Evolutionary conservation across 305 asterid genomes (phyloP).

Genomic region (Rubia peregrina): DNA sequence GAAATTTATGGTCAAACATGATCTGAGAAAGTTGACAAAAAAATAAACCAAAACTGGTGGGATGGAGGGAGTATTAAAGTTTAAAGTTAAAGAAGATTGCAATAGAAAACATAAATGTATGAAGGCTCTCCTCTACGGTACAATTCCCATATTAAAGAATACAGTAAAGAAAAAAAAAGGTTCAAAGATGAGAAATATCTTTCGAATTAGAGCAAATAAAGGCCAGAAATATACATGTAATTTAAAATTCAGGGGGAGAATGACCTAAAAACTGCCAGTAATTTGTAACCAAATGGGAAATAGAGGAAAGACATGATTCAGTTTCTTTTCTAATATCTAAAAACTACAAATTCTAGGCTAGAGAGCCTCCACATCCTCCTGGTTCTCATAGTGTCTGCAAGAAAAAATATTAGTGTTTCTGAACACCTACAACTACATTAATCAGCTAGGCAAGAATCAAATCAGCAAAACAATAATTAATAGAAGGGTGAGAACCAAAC

Average conservation of each 20-base stretch:
- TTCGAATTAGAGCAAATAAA: neutral
- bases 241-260: neutral
- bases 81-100: too few species aligned
- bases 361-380: neutral
- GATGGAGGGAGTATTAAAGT: too few species aligned
- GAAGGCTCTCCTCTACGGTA: neutral
- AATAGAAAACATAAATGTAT: too few species aligned
- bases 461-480: neutral
- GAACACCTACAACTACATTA: neutral
- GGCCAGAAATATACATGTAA: too few species aligned
- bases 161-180: neutral
- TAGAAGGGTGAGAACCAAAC: constrained; percentile 33
- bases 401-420: neutral
- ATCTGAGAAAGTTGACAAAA: too few species aligned
- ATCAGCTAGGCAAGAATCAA: neutral
- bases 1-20: too few species aligned
- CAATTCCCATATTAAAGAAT: neutral
- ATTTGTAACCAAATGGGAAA: neutral
- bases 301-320: neutral
- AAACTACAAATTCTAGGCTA: neutral
- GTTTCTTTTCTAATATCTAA: neutral
- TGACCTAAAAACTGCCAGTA: neutral
- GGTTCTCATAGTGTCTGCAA: neutral
- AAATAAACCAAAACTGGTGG: too few species aligned
- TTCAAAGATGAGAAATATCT: neutral